Percentiles rank a stretch among this genome's conserved stretches.
Evolutionary conservation across 768 basidiomycete genomes (phyloP).

Genomic region (Podaxis sp.): DNA sequence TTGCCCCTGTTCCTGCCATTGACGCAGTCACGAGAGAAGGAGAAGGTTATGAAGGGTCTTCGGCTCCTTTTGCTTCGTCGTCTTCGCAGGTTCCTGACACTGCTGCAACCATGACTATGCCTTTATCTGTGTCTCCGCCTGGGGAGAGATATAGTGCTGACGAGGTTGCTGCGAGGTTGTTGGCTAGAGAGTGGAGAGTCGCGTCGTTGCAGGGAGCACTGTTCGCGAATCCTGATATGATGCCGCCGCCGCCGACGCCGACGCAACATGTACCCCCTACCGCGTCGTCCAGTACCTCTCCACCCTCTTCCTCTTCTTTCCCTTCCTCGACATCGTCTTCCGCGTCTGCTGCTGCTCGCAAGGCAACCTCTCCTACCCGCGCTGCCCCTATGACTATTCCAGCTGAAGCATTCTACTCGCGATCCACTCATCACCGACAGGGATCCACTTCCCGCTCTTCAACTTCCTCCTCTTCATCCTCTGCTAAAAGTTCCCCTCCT

Average conservation of each 20-base stretch:
- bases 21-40: constrained; percentile 9
- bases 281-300: constrained; percentile 1
- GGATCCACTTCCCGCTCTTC: constrained; percentile 1
- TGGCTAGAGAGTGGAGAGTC: constrained; percentile 11
- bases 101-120: not conserved
- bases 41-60: not conserved
- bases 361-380: not conserved
- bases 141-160: not conserved
- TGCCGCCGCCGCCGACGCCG: not conserved
- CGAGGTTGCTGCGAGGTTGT: constrained; percentile 6
- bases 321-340: constrained; percentile 7
- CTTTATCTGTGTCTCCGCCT: not conserved
- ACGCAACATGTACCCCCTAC: not conserved
- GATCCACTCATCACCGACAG: not conserved
- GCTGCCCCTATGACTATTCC: constrained; percentile 9
- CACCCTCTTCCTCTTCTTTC: constrained; percentile 1
- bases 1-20: constrained; percentile 2
- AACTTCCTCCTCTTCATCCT: not conserved
- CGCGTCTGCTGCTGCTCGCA: not conserved
- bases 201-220: constrained; percentile 12
- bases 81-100: not conserved
- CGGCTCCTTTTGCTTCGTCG: not conserved
- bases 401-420: constrained; percentile 13
- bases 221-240: constrained; percentile 2
- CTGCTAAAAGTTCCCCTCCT: constrained; percentile 5